Evolutionary conservation across 83 land plant genomes (phyloP).

Genomic region (Picea abies): DNA sequence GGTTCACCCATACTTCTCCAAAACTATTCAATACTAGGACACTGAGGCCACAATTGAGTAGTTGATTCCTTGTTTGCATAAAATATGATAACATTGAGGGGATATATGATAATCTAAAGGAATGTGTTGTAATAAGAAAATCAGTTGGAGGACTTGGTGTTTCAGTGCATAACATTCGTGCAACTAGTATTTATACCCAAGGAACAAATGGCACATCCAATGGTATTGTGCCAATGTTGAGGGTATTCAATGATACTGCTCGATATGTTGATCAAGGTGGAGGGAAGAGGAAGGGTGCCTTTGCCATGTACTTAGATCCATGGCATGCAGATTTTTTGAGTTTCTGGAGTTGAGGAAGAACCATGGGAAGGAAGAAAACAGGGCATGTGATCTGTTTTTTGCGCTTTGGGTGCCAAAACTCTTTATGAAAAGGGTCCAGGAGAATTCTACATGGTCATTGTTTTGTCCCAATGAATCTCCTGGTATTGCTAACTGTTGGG

Average conservation of each 20-base stretch:
- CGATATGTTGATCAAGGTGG: constrained; percentile 64
- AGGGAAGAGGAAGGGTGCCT: constrained; percentile 64
- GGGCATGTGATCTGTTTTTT: constrained; percentile 87
- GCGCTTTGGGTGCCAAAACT: constrained; percentile 94
- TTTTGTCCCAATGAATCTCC: no score
- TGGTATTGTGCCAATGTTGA: constrained; percentile 58
- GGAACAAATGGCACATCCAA: constrained; percentile 55
- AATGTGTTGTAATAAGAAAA: constrained; percentile 55
- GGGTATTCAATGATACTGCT: constrained; percentile 63
- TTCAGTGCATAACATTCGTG: constrained; percentile 47
- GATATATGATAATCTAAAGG: constrained; percentile 50
- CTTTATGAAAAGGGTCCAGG: constrained; percentile 85
- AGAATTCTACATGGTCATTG: constrained; percentile 10
- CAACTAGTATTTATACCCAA: constrained; percentile 40
- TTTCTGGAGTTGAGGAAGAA: no score
- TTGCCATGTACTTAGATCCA: constrained; percentile 40
- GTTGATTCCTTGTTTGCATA: constrained; percentile 56
- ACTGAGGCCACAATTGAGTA: constrained; percentile 34
- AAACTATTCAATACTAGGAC: constrained; percentile 37
- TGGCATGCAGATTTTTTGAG: no score
- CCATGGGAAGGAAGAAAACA: constrained; percentile 59
- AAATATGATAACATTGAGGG: constrained; percentile 56
- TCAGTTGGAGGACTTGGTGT: constrained; percentile 53
- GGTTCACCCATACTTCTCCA: constrained; percentile 61
- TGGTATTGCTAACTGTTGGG: no score